phyloP scores from a whole-genome alignment of 2,329 filamentous ascomycete species.

The Monosporascus sp. region DNA sequence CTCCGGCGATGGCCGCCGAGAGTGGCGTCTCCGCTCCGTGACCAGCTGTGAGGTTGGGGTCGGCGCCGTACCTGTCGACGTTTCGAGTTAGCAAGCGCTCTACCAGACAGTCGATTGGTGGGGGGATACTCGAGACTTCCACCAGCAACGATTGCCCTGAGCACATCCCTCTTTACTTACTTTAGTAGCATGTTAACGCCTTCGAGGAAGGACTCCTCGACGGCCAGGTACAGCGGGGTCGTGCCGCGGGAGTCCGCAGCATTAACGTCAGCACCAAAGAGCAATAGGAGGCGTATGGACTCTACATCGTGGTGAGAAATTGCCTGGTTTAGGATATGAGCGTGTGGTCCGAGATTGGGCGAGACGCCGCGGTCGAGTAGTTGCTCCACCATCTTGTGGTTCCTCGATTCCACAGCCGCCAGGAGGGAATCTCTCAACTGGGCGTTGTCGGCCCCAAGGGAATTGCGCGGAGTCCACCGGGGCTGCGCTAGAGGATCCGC shows the following conservation, averaged over 20 bases:
- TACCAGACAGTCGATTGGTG: neutral
- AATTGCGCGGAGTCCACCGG: slow-evolving; percentile 44
- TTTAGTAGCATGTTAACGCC: slow-evolving; percentile 56
- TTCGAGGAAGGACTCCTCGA: slow-evolving; percentile 48
- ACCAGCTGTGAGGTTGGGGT: slow-evolving; percentile 47
- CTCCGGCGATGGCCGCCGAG: slow-evolving; percentile 41
- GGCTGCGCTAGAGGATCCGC: slow-evolving; percentile 47
- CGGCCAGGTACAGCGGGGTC: slow-evolving; percentile 46
- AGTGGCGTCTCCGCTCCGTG: slow-evolving; percentile 51
- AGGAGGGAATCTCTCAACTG: slow-evolving; percentile 43
- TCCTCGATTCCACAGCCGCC: slow-evolving; percentile 49
- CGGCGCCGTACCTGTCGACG: slow-evolving; percentile 45
- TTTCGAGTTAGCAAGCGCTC: slow-evolving; percentile 1
- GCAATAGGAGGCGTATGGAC: slow-evolving; percentile 47
- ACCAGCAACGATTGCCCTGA: no score
- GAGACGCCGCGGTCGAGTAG: slow-evolving; percentile 53
- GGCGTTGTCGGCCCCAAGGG: slow-evolving; percentile 33
- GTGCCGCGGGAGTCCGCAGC: slow-evolving; percentile 39
- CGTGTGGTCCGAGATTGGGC: slow-evolving; percentile 40
- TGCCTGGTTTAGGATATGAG: slow-evolving; percentile 48
- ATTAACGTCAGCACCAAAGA: slow-evolving; percentile 55
- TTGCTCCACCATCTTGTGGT: slow-evolving; percentile 52
- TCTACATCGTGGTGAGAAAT: slow-evolving; percentile 46
- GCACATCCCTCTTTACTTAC: slow-evolving; percentile 8
- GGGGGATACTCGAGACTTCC: neutral